Percentiles rank a stretch among this genome's conserved stretches.
Evolutionary conservation across 1,284 basidiomycete species (phyloP).

Genomic region (Cutaneotrichosporon daszewskae): DNA sequence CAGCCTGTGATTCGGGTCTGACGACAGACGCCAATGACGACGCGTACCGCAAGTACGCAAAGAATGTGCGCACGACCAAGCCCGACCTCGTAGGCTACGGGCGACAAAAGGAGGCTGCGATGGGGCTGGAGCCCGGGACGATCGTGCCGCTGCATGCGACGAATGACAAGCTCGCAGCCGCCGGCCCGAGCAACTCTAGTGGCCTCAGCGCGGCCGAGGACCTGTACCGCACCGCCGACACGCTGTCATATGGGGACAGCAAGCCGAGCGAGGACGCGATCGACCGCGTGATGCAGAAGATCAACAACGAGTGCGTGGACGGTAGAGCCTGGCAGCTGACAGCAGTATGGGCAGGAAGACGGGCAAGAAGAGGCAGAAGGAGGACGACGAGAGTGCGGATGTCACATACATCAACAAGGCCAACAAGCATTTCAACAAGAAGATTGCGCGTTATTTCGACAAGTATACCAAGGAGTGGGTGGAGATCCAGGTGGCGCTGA

Average conservation of each 20-base stretch:
- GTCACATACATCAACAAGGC: constrained; percentile 99
- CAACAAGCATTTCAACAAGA: constrained; percentile 98
- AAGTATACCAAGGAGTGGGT: constrained; percentile 80
- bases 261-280: constrained; percentile 92
- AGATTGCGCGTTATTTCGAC: constrained; percentile 96
- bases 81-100: constrained; percentile 80
- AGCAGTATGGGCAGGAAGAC: constrained; percentile 1
- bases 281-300: constrained; percentile 82
- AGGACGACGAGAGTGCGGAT: constrained; percentile 84
- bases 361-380: constrained; percentile 50
- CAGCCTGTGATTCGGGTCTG: neutral
- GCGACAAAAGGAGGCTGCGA: constrained; percentile 73
- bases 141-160: constrained; percentile 48
- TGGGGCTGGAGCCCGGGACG: constrained; percentile 64
- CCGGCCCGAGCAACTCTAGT: constrained; percentile 24
- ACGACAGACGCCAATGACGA: constrained; percentile 76
- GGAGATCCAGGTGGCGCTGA: constrained; percentile 1
- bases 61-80: constrained; percentile 78
- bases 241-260: constrained; percentile 84
- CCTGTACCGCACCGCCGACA: constrained; percentile 84
- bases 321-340: constrained; percentile 3
- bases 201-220: constrained; percentile 61
- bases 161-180: constrained; percentile 34
- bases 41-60: constrained; percentile 82
- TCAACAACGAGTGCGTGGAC: constrained; percentile 79